Conservation (phyloP, 306 rosid species). For the Cucumis cinereus region DNA sequence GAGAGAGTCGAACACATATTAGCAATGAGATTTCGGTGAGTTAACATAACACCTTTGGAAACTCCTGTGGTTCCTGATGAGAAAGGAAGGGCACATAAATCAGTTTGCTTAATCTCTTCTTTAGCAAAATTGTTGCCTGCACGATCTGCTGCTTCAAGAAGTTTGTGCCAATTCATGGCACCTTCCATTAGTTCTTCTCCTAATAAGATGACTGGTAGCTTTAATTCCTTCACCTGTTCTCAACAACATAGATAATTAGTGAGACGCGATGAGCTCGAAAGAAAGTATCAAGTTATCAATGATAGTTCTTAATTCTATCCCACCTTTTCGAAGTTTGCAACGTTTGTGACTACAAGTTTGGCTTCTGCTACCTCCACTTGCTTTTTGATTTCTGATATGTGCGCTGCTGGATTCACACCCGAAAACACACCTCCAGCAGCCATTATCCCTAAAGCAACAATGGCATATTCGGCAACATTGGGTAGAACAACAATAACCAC, state of each 20-base stretch:
- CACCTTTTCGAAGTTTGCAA: constrained; percentile 59
- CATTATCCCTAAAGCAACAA: constrained; percentile 76
- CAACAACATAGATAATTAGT: neutral
- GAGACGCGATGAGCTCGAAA: neutral
- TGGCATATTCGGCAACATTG: constrained; percentile 68
- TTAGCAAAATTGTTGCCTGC: constrained; percentile 20
- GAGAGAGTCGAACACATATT: constrained; percentile 78
- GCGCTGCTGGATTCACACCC: constrained; percentile 71
- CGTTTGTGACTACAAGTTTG: constrained; percentile 52
- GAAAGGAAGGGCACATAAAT: constrained; percentile 87
- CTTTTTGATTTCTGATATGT: constrained; percentile 61
- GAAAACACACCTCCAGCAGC: constrained; percentile 77
- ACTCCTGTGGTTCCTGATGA: constrained; percentile 94
- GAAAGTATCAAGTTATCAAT: neutral
- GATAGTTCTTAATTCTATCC: neutral
- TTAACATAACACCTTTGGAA: constrained; percentile 89
- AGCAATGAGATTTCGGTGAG: constrained; percentile 65
- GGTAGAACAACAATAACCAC: constrained; percentile 82
- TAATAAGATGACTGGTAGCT: constrained; percentile 47
- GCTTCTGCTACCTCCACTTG: constrained; percentile 69
- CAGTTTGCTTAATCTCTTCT: constrained; percentile 39
- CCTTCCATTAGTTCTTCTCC: constrained; percentile 56
- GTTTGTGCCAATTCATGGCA: constrained; percentile 60
- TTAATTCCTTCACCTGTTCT: constrained; percentile 46
- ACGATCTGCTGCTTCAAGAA: constrained; percentile 64